A percentile compares a stretch with the other conserved stretches of the same genome.
Evolutionary conservation across 139 green algal species (phyloP).

Genomic region (Micractinium conductrix): DNA sequence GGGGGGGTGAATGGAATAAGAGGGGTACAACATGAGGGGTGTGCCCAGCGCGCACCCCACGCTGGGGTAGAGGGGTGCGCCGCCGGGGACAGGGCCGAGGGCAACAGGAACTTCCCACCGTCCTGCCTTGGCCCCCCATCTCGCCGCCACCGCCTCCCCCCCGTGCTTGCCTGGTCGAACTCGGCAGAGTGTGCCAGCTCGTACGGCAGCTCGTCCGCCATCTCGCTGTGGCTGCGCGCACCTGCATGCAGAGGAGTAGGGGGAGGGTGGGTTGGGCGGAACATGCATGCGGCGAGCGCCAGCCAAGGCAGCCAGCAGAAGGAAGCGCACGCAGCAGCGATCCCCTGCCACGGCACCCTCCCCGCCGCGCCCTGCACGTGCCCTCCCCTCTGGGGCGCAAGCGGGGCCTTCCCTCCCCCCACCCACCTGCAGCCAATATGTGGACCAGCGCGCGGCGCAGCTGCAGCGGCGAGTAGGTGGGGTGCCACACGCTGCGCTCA

Average conservation of each 20-base stretch:
- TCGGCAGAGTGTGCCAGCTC: constrained; percentile 34
- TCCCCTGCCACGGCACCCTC: no score
- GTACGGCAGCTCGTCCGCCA: constrained; percentile 43
- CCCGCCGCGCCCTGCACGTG: no score
- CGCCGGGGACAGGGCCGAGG: no score
- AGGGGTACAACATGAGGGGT: no score
- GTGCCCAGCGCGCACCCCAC: no score
- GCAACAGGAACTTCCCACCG: no score
- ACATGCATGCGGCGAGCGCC: not conserved
- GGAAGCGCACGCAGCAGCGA: not conserved
- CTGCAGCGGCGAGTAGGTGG: constrained; percentile 14
- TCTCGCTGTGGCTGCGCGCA: constrained; percentile 47
- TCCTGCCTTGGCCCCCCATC: no score
- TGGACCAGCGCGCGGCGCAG: constrained; percentile 44
- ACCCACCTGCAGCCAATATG: constrained; percentile 26
- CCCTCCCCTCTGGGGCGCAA: no score
- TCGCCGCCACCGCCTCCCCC: no score
- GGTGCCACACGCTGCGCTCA: constrained; percentile 27
- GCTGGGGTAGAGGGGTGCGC: no score
- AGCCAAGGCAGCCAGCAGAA: not conserved
- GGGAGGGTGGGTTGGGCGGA: not conserved
- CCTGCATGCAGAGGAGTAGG: constrained; percentile 17
- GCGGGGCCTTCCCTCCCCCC: no score
- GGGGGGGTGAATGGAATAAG: no score
- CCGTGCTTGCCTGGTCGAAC: constrained; percentile 10